These are phyloP conservation scores for Aspergillus sp. DNA, from an alignment of 2,329 filamentous ascomycete genomes.

Conservation along the genomic window DNA sequence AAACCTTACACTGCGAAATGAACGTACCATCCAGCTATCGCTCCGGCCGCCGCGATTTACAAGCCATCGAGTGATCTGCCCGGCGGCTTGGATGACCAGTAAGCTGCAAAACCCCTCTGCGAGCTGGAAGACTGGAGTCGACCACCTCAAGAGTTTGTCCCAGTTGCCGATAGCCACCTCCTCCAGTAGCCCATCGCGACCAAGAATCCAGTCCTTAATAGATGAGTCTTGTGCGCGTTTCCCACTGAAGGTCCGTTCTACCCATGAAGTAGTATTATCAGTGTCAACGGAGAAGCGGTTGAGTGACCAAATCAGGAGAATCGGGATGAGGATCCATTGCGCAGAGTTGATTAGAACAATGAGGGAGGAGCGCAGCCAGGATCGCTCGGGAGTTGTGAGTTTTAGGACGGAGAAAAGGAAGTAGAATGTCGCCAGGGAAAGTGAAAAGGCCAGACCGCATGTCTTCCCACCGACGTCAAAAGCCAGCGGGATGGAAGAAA, in stretches of 20 bases:
- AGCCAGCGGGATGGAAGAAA: slow-evolving; percentile 92
- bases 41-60: slow-evolving; percentile 85
- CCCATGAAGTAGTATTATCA: slow-evolving; percentile 69
- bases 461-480: slow-evolving; percentile 97
- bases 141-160: slow-evolving; percentile 86
- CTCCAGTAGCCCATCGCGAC: slow-evolving; percentile 79
- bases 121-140: slow-evolving; percentile 90
- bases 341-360: slow-evolving; percentile 69
- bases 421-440: slow-evolving; percentile 87
- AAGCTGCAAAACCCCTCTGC: slow-evolving; percentile 95
- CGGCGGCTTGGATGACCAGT: slow-evolving; percentile 89
- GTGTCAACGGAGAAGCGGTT: slow-evolving; percentile 92
- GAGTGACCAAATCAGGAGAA: slow-evolving; percentile 88
- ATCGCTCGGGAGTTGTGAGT: slow-evolving; percentile 75
- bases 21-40: slow-evolving; percentile 90
- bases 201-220: slow-evolving; percentile 82
- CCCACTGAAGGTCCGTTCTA: slow-evolving; percentile 72
- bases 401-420: slow-evolving; percentile 80
- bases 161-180: slow-evolving; percentile 77
- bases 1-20: not conserved
- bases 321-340: slow-evolving; percentile 85
- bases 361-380: slow-evolving; percentile 71
- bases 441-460: slow-evolving; percentile 89
- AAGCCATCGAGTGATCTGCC: slow-evolving; percentile 91
- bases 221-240: slow-evolving; percentile 64